Conservation (phyloP, 148 eudicot species). For the Oxyria digyna region DNA sequence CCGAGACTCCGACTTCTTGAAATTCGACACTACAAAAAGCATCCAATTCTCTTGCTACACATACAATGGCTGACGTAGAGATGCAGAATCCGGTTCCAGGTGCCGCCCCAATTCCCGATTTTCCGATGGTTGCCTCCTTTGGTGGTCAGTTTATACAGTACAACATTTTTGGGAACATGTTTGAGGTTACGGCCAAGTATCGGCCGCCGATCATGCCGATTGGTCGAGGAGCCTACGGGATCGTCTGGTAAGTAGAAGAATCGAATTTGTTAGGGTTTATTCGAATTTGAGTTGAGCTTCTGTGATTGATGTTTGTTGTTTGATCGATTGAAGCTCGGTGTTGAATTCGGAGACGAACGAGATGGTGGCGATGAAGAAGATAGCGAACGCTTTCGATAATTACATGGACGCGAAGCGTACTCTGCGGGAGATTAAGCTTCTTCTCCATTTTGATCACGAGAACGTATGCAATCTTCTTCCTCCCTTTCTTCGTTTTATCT, state of each 20-base stretch:
- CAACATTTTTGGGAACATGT: slow-evolving; percentile 52
- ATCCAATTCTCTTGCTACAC: not conserved
- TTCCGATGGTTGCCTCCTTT: slow-evolving; percentile 47
- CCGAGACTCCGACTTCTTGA: not conserved
- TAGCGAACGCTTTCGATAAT: slow-evolving; percentile 89
- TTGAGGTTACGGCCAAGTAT: slow-evolving; percentile 69
- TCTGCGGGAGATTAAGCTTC: slow-evolving; percentile 89
- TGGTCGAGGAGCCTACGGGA: slow-evolving; percentile 97
- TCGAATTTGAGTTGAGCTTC: not conserved
- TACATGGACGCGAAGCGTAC: slow-evolving; percentile 94
- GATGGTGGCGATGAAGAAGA: slow-evolving; percentile 94
- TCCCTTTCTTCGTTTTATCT: not conserved
- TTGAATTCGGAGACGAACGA: slow-evolving; percentile 72
- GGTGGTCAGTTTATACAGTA: slow-evolving; percentile 70
- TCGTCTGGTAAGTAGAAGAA: slow-evolving; percentile 55
- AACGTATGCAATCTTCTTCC: slow-evolving; percentile 30
- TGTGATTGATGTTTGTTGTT: not conserved
- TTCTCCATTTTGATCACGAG: slow-evolving; percentile 86
- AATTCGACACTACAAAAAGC: not conserved
- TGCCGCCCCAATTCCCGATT: slow-evolving; percentile 32
- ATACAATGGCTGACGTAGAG: slow-evolving; percentile 7
- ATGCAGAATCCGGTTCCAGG: slow-evolving; percentile 15
- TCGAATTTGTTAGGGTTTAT: not conserved
- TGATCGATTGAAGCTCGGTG: slow-evolving; percentile 46
- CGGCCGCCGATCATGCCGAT: slow-evolving; percentile 87